Conservation (phyloP, 176 grass and related monocot genomes). For the Avena sativa region DNA sequence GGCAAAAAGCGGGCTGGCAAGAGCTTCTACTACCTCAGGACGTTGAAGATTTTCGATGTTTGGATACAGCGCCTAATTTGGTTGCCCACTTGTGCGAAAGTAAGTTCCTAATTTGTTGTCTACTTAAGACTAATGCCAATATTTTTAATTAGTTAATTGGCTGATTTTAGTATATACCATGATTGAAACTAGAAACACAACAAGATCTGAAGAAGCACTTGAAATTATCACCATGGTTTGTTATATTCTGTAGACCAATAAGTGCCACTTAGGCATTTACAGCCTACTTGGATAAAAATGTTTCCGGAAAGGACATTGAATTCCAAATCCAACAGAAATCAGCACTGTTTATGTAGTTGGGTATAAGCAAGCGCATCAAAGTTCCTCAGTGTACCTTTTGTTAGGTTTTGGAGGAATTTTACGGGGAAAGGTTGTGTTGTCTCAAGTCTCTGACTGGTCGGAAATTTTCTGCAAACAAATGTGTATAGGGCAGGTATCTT, state of each 20-base stretch:
- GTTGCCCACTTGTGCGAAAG: conserved; percentile 45
- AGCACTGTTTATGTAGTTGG: neutral
- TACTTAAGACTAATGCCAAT: neutral
- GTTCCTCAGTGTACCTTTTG: neutral
- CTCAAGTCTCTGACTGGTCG: neutral
- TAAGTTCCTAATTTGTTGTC: conserved; percentile 17
- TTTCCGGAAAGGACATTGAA: neutral
- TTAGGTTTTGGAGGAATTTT: neutral
- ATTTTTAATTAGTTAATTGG: neutral
- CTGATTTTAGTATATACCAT: neutral
- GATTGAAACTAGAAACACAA: conserved; percentile 9
- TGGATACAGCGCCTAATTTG: conserved; percentile 56
- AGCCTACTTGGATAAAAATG: neutral
- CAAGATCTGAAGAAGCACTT: neutral
- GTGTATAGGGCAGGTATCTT: no score
- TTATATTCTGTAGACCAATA: neutral
- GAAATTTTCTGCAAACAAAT: no score
- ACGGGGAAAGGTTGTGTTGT: neutral
- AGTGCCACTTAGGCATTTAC: neutral
- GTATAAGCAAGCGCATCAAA: neutral
- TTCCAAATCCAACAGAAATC: neutral
- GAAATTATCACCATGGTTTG: neutral
- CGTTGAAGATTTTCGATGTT: conserved; percentile 58
- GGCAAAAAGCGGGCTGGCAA: neutral
- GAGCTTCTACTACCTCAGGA: conserved; percentile 47